Evolutionary conservation across 2,329 filamentous ascomycete species (phyloP).

Genomic region (Microdochium nivale): DNA sequence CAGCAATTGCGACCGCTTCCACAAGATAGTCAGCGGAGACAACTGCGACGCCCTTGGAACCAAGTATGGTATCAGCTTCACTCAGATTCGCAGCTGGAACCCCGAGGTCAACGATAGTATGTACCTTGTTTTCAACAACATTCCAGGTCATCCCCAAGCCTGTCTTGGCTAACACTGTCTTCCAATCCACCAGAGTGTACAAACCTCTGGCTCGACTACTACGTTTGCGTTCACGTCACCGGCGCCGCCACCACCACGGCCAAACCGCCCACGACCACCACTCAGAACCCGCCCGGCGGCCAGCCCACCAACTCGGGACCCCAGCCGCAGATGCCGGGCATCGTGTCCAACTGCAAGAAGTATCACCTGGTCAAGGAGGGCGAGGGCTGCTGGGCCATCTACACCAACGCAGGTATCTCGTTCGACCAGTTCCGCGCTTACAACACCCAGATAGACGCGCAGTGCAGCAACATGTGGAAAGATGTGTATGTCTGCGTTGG

Average conservation of each 20-base stretch:
- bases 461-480: neutral
- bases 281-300: neutral
- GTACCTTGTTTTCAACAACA: neutral
- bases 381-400: neutral
- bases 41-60: conserved; percentile 16
- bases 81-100: conserved; percentile 9
- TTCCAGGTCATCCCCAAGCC: neutral
- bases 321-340: neutral
- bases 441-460: neutral
- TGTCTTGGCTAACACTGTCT: neutral
- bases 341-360: neutral
- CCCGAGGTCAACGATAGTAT: conserved; percentile 4
- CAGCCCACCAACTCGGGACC: conserved; percentile 1
- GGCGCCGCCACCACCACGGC: neutral
- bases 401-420: neutral
- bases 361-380: neutral
- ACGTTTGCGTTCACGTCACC: conserved; percentile 9
- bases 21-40: conserved; percentile 20
- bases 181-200: conserved; percentile 3
- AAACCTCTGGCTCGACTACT: conserved; percentile 11
- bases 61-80: conserved; percentile 5
- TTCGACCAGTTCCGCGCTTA: neutral
- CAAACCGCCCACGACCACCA: neutral
- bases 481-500: neutral
- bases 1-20: conserved; percentile 18